phyloP scores from a whole-genome alignment of 768 basidiomycete genomes.

The Obba rivulosa region DNA sequence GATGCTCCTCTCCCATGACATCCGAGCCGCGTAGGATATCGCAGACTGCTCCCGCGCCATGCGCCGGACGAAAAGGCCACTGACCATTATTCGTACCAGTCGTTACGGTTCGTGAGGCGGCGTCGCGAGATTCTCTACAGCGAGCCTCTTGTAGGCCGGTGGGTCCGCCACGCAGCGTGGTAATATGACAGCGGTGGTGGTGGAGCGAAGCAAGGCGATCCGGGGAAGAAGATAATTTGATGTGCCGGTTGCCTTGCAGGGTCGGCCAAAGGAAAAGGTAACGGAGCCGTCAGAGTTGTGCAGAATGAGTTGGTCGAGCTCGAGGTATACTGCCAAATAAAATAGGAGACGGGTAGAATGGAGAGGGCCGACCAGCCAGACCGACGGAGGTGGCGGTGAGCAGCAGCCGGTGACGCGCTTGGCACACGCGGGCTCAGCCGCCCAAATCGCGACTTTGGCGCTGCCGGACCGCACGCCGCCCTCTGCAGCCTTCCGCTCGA shows the following conservation, averaged over 20 bases:
- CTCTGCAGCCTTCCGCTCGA: too few relatives aligned
- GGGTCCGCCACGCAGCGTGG: not conserved
- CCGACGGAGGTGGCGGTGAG: not conserved
- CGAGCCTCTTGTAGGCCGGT: not conserved
- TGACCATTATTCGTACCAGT: conserved; percentile 14
- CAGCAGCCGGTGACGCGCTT: not conserved
- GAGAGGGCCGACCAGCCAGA: not conserved
- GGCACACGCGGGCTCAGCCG: too few relatives aligned
- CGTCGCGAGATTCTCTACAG: not conserved
- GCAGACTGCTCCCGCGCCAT: conserved; percentile 9
- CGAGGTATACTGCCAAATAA: not conserved
- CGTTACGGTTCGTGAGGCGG: conserved; percentile 2
- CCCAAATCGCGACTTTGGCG: too few relatives aligned
- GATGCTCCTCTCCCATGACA: conserved; percentile 11
- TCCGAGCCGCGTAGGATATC: not conserved
- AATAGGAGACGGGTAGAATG: not conserved
- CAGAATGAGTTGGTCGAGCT: conserved; percentile 1
- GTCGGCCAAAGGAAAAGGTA: too few relatives aligned
- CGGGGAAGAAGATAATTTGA: not conserved
- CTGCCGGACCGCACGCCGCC: too few relatives aligned
- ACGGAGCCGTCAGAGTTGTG: too few relatives aligned
- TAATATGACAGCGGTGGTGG: not conserved
- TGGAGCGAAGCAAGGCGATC: not conserved
- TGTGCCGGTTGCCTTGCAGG: too few relatives aligned
- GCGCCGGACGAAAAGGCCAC: conserved; percentile 5